Base-by-base conservation (phyloP, 352 stramenopile species). In the Globisporangium ultimum region DNA sequence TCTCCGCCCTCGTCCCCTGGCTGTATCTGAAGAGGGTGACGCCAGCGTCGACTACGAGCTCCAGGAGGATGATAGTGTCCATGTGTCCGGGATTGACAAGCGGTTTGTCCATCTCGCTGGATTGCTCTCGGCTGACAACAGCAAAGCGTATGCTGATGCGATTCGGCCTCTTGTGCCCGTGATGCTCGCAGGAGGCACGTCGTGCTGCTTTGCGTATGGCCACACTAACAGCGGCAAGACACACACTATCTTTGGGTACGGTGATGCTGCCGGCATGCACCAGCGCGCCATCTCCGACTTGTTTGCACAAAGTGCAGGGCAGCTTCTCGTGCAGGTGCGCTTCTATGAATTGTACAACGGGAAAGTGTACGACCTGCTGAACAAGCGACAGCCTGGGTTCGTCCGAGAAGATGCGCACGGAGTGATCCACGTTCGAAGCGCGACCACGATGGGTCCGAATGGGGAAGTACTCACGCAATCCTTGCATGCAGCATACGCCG, bases 321-420 rank as follows among this genome's bases (percentile, higher is more conserved):
- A 51, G 2, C 38, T 72, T 21, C 64, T 84, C 14, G 38, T 87
- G 8, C 77, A 87, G 53, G 55, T 81, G 11, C 72, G 77, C 0
- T 87, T 83, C 61, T 84, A 70, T 49, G 76, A 87, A 49, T 49
- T 87, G 5, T 84, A 84, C 65, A 87, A 84, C 28, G 74, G 72
- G 38, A 73, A 84, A 57, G 72, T 84, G 12, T 79, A 72, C 45
- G 74, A 87, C 41, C 64, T 87, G 45, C 56, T 84, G 10, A 77
- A 84, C 63, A 52, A 72, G 17, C 70, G 72, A 8, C 59, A 67
- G 13, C 63, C 67, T 0, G 76, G 76, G 1, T 84, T 80, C 58
- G 76, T 82, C 1, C 71, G 74, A 49, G 71, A 82, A 61, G 74
- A 80, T 45, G 69, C 58, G 0, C 60, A 80, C 45, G 76, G 76